A percentile compares a stretch with the other conserved stretches of the same genome.
These are phyloP conservation scores for Neodidymelliopsis sp. DNA, from an alignment of 2,329 filamentous ascomycete genomes.

Conservation along the genomic window DNA sequence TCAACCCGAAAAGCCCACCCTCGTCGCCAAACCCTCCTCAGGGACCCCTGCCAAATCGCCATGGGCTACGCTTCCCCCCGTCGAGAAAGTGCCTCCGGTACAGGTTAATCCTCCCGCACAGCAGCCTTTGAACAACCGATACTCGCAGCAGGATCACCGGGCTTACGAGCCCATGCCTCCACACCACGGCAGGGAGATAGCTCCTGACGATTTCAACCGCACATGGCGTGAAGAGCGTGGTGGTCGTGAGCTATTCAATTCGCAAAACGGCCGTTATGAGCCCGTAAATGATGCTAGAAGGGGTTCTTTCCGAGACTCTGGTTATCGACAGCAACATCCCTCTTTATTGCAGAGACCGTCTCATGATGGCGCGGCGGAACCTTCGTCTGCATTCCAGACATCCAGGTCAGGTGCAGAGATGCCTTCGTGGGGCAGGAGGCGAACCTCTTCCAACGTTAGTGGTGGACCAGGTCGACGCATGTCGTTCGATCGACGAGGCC, in stretches of 20 bases:
- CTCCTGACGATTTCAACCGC: conserved; percentile 91
- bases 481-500: conserved; percentile 61
- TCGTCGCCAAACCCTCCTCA: conserved; percentile 75
- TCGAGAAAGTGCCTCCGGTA: conserved; percentile 80
- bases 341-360: conserved; percentile 78
- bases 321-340: conserved; percentile 70
- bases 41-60: conserved; percentile 83
- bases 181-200: conserved; percentile 78
- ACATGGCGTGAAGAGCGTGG: conserved; percentile 78
- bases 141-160: conserved; percentile 63
- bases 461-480: conserved; percentile 77
- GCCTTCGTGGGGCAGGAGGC: conserved; percentile 73
- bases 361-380: conserved; percentile 75
- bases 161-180: conserved; percentile 63
- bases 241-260: conserved; percentile 86
- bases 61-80: conserved; percentile 85
- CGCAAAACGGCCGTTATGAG: conserved; percentile 92
- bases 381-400: conserved; percentile 86
- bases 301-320: conserved; percentile 71
- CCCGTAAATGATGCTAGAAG: conserved; percentile 80
- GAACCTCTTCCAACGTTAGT: conserved; percentile 90
- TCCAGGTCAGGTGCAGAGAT: conserved; percentile 71
- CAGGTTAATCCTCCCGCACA: conserved; percentile 63
- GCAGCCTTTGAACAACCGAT: conserved; percentile 54
- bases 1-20: conserved; percentile 72